Evolutionary conservation across 2,329 filamentous ascomycete species (phyloP).

Genomic region (Botrytis sinoallii): DNA sequence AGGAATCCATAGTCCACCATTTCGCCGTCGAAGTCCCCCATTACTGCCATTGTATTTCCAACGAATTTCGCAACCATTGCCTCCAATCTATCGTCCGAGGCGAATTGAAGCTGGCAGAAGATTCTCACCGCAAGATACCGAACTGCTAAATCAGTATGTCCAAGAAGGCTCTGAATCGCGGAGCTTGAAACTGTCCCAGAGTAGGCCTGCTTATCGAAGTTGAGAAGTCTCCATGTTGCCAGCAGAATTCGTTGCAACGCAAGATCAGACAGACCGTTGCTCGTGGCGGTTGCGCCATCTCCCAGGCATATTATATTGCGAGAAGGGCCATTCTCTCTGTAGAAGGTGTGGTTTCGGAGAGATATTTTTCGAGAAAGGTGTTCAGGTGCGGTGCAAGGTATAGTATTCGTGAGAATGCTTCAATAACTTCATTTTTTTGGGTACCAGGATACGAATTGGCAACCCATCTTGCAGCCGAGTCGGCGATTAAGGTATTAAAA

Average conservation of each 20-base stretch:
- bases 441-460: slow-evolving; percentile 35
- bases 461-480: slow-evolving; percentile 80
- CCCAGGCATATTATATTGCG: slow-evolving; percentile 27
- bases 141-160: slow-evolving; percentile 56
- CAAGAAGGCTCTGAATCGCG: slow-evolving; percentile 67
- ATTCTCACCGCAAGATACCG: slow-evolving; percentile 80
- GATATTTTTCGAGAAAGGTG: slow-evolving; percentile 60
- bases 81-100: slow-evolving; percentile 76
- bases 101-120: slow-evolving; percentile 74
- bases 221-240: slow-evolving; percentile 74
- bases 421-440: slow-evolving; percentile 48
- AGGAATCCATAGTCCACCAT: slow-evolving; percentile 76
- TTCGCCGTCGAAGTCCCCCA: slow-evolving; percentile 72
- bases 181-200: slow-evolving; percentile 61
- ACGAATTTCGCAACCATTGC: slow-evolving; percentile 66
- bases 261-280: slow-evolving; percentile 39
- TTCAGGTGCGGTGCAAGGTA: slow-evolving; percentile 79
- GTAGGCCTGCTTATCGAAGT: slow-evolving; percentile 69
- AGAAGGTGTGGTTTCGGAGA: slow-evolving; percentile 25
- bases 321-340: slow-evolving; percentile 22
- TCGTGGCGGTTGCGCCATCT: slow-evolving; percentile 34
- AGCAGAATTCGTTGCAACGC: slow-evolving; percentile 53
- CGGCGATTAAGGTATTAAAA: slow-evolving; percentile 73
- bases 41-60: slow-evolving; percentile 55
- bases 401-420: slow-evolving; percentile 75